phyloP scores from a whole-genome alignment of 2,329 filamentous ascomycete genomes.

The Hawksworthiomyces lignivorus region DNA sequence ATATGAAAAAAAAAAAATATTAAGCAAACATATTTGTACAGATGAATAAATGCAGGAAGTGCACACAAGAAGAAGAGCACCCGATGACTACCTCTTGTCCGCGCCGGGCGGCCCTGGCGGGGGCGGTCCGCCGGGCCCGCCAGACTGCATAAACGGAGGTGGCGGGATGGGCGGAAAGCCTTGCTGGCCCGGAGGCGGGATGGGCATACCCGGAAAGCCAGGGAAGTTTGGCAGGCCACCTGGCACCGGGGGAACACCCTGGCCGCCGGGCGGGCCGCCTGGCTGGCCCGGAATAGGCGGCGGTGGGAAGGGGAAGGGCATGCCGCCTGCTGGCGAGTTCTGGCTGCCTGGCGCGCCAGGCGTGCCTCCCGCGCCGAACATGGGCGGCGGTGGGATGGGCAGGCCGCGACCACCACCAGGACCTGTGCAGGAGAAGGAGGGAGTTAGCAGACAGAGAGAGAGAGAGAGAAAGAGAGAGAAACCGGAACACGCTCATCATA shows the following conservation, averaged over 20 bases:
- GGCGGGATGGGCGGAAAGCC: constrained; percentile 31
- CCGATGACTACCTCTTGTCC: constrained; percentile 24
- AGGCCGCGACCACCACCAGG: constrained; percentile 16
- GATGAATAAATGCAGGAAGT: background rate
- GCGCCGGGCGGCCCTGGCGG: constrained; percentile 4
- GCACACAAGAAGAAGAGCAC: background rate
- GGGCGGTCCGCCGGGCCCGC: constrained; percentile 30
- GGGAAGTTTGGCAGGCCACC: constrained; percentile 31
- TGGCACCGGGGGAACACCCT: background rate
- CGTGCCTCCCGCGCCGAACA: constrained; percentile 26
- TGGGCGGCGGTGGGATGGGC: constrained; percentile 35
- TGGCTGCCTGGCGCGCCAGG: constrained; percentile 4
- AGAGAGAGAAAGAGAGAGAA: background rate
- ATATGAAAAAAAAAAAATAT: background rate
- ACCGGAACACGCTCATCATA: too few relatives aligned
- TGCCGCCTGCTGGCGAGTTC: constrained; percentile 18
- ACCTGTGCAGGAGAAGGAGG: too few relatives aligned
- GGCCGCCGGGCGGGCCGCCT: constrained; percentile 14
- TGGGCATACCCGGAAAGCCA: constrained; percentile 33
- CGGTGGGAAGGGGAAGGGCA: constrained; percentile 42
- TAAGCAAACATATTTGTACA: background rate
- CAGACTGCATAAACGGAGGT: constrained; percentile 25
- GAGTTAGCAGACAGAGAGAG: too few relatives aligned
- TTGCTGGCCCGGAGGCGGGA: constrained; percentile 19
- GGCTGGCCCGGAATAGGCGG: constrained; percentile 6